Conservation (phyloP, 2,329 filamentous ascomycete genomes). For the Hymenoscyphus occultus region DNA sequence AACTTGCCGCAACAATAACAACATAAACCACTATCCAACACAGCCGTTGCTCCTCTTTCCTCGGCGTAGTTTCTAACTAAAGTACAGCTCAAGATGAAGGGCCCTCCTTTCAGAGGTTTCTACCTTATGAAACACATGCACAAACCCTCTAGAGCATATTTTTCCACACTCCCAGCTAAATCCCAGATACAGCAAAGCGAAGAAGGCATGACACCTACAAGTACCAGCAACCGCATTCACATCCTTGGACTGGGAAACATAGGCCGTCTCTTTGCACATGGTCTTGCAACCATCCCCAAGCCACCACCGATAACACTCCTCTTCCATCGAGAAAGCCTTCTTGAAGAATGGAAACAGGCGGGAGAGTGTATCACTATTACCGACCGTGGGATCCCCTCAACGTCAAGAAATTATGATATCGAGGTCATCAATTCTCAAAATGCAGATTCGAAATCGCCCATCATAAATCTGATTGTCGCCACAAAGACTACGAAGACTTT, state of each 20-base stretch:
- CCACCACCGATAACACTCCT: slow-evolving; percentile 76
- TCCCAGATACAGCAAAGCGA: not conserved
- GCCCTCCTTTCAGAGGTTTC: not conserved
- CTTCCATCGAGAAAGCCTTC: slow-evolving; percentile 58
- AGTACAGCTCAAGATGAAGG: not conserved
- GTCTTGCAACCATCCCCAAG: slow-evolving; percentile 52
- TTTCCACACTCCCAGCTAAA: not conserved
- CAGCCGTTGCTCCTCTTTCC: too few species aligned
- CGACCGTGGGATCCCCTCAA: slow-evolving; percentile 23
- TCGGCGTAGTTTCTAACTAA: not conserved
- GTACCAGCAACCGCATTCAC: slow-evolving; percentile 48
- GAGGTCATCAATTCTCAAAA: slow-evolving; percentile 18
- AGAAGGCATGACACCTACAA: not conserved
- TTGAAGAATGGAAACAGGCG: slow-evolving; percentile 45
- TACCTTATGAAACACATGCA: not conserved
- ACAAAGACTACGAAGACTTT: slow-evolving; percentile 71
- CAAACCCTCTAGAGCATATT: slow-evolving; percentile 38
- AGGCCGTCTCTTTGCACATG: slow-evolving; percentile 74
- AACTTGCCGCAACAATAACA: too few species aligned
- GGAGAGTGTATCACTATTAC: slow-evolving; percentile 24
- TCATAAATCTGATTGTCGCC: slow-evolving; percentile 73
- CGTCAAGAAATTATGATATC: slow-evolving; percentile 24
- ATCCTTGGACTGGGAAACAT: slow-evolving; percentile 80
- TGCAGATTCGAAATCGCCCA: slow-evolving; percentile 33
- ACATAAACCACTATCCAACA: too few species aligned